Percentiles rank a stretch among this genome's conserved stretches.
Evolutionary conservation across 2,329 filamentous ascomycete genomes (phyloP).

Genomic region (Aplosporella prunicola): DNA sequence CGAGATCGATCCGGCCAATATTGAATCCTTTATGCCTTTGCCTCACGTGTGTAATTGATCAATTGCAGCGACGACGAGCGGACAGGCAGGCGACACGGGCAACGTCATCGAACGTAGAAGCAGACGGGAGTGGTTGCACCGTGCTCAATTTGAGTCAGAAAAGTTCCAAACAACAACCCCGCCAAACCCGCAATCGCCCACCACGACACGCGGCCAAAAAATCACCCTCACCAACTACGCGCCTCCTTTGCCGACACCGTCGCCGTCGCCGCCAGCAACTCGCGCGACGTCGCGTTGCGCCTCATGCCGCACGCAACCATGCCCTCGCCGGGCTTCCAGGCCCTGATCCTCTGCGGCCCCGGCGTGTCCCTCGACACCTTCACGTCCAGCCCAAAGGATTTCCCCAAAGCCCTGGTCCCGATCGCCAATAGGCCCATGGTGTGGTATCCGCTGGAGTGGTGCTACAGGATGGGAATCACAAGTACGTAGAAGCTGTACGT

Average conservation of each 20-base stretch:
- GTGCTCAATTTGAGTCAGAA: too few species aligned
- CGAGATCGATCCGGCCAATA: too few species aligned
- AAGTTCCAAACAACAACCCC: too few species aligned
- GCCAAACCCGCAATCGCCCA: too few species aligned
- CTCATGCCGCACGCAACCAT: slow-evolving; percentile 68
- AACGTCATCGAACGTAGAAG: too few species aligned
- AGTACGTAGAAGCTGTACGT: slow-evolving; percentile 39
- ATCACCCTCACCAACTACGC: background rate
- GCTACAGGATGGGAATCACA: slow-evolving; percentile 69
- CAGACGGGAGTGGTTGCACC: too few species aligned
- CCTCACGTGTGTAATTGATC: too few species aligned
- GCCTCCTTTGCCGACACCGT: background rate
- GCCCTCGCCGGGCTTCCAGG: slow-evolving; percentile 69
- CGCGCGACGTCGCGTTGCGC: background rate
- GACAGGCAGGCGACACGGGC: too few species aligned
- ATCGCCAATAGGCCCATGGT: slow-evolving; percentile 83
- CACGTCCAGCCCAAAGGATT: slow-evolving; percentile 68
- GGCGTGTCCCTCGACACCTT: slow-evolving; percentile 76
- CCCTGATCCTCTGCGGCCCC: slow-evolving; percentile 72
- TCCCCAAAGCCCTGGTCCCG: slow-evolving; percentile 72
- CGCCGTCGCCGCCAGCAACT: background rate
- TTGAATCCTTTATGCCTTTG: too few species aligned
- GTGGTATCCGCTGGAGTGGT: slow-evolving; percentile 82
- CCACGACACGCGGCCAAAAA: too few species aligned
- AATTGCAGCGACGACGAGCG: too few species aligned